Base-by-base conservation (phyloP, 2,329 filamentous ascomycete species). In the Diaporthe longicolla region DNA sequence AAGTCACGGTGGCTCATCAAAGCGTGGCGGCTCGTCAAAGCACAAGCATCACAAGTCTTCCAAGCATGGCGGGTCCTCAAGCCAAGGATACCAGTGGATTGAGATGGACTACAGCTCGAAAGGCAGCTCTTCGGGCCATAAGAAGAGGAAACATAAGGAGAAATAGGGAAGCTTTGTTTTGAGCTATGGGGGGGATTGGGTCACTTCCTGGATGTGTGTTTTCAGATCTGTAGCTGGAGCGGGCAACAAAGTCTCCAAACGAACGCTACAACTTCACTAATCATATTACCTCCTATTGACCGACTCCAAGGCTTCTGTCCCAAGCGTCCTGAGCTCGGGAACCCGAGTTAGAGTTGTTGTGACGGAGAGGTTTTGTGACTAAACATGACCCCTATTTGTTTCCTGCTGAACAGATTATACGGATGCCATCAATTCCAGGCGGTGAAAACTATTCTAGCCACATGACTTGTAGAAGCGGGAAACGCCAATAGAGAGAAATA, bases 1-100 rank as follows among this genome's bases (percentile, higher is more conserved):
- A n/a, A 73, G 75, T 54, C 70, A 69, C 74, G 71, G 71, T 21
- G 71, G 71, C 32, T 59, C 68, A 11, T 71, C 71, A n/a, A 69
- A 52, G 32, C 61, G 40, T n/a, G 70, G 70, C 6, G 59, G 73
- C 15, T 72, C 73, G 24, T 73, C 70, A 17, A 70, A 73, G 32
- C 70, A 73, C 50, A 73, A 70, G 40, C 71, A 73, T 17, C 71
- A 68, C 2, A 74, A 71, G 11, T 74, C 72, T 19, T 71, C 68
- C 10, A 71, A 71, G 29, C 52, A 73, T 29, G 65, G 57, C 13
- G 66, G 65, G 1, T 70, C 71, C 37, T 65, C 73, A 1, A 43
- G 71, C 35, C 66, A 75, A 13, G 55, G 26, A 5, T 71, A 75
- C 32, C 58, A 73, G 29, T 75, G 71, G 74, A 59, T 68, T 19